phyloP scores from a whole-genome alignment of 306 rosid genomes.

The Dalbergia oliveri region DNA sequence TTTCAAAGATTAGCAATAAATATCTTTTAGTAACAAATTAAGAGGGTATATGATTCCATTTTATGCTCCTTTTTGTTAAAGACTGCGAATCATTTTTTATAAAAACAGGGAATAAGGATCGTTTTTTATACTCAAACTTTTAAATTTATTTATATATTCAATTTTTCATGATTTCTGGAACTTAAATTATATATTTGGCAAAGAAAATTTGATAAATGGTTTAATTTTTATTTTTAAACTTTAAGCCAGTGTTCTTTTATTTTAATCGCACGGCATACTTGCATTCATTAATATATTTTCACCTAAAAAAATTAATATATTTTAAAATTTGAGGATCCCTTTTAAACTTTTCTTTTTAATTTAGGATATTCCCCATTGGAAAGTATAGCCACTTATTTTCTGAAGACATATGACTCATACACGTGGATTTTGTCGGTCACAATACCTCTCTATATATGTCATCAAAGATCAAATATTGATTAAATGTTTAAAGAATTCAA shows the following conservation, averaged over 20 bases:
- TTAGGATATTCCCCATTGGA: no score
- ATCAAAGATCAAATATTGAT: no score
- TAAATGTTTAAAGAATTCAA: no score
- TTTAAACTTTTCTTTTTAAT: not conserved
- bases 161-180: not conserved
- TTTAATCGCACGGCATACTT: not conserved
- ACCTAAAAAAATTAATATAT: not conserved
- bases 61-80: constrained; percentile 4
- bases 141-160: not conserved
- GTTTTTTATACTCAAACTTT: not conserved
- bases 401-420: no score
- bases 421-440: no score
- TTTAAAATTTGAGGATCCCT: not conserved
- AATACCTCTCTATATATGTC: no score
- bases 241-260: not conserved
- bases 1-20: not conserved
- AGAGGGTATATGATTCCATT: not conserved
- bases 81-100: not conserved
- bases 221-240: no score
- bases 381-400: no score
- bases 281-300: not conserved
- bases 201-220: no score
- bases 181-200: not conserved
- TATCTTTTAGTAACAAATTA: not conserved
- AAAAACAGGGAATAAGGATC: not conserved